Base-by-base conservation (phyloP, 345 rosid species). In the Garcia nutans region DNA sequence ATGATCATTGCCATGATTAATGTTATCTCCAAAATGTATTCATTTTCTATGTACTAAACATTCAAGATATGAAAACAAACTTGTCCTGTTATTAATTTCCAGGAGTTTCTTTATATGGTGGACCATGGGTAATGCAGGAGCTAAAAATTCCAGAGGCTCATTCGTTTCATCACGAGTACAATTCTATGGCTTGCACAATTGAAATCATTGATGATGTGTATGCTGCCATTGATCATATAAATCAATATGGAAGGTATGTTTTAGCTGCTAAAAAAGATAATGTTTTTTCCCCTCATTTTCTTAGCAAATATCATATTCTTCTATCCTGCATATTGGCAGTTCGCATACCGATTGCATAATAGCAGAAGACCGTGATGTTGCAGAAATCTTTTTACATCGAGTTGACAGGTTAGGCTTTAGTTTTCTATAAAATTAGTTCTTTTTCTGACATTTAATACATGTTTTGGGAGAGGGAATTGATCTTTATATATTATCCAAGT, bases 331-430 rank as follows among this genome's bases (percentile, higher is more conserved):
- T 74, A 78, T 76, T 80, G 68, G 68, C 93, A 96, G 99, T 81
- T 97, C 90, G 1, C 99, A 96, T 80, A 93, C 99, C 33, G 98
- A 93, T 80, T 93, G 97, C 81, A 89, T 96, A 52, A 73, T 96
- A 70, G 81, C 99, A 54, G 98, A 92, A 81, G 95, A 96, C 76
- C 11, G 10, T 6, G 85, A 86, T 81, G 92, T 83, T 81, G 99
- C 90, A 6, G 96, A 92, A 86, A 49, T 89, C 20, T 93, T 96
- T 85, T 88, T 92, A 45, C 81, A 79, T 67, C 94, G 86, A 85
- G 97, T 96, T 50, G 98, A 96, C 89, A 96, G 98, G 97, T 91
- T 13, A 12, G 2, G 41, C 31, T 28, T 28, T 28, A 28, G 31
- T 28, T 28, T 28, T 28, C 31, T 28, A 28, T 28, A 28, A 28